A percentile compares a stretch with the other conserved stretches of the same genome.
phyloP scores from a whole-genome alignment of 306 rosid genomes.

The Trifolium subterraneum region DNA sequence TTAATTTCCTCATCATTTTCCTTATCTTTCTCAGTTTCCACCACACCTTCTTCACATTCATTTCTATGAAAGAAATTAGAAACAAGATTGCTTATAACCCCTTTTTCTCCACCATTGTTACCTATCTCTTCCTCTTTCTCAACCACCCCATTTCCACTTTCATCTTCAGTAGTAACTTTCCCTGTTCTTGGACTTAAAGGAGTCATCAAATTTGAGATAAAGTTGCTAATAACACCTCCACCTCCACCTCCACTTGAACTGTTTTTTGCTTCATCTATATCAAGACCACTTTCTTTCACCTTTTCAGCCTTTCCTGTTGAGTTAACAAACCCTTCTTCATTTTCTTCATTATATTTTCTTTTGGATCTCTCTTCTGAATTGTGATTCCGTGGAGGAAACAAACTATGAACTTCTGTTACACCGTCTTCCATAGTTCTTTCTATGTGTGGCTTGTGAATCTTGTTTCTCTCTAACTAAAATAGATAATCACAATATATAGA shows the following conservation, averaged over 20 bases:
- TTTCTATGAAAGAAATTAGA: constrained; percentile 45
- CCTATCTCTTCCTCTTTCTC: neutral
- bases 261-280: neutral
- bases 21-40: neutral
- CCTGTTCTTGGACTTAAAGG: constrained; percentile 36
- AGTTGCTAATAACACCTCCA: constrained; percentile 44
- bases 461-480: neutral
- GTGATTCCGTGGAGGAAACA: constrained; percentile 17
- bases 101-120: constrained; percentile 18
- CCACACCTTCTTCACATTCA: constrained; percentile 20
- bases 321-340: constrained; percentile 28
- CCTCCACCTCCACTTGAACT: neutral
- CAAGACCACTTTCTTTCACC: neutral
- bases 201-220: constrained; percentile 37
- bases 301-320: neutral
- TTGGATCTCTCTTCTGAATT: constrained; percentile 23
- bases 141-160: neutral
- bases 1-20: constrained; percentile 15
- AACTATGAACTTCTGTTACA: constrained; percentile 20
- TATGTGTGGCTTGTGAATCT: neutral
- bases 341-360: neutral
- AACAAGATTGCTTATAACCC: constrained; percentile 42
- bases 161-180: constrained; percentile 8
- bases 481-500: constrained; percentile 6
- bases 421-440: constrained; percentile 43